phyloP scores from a whole-genome alignment of 2,329 filamentous ascomycete genomes.

The Helotiales sp. region DNA sequence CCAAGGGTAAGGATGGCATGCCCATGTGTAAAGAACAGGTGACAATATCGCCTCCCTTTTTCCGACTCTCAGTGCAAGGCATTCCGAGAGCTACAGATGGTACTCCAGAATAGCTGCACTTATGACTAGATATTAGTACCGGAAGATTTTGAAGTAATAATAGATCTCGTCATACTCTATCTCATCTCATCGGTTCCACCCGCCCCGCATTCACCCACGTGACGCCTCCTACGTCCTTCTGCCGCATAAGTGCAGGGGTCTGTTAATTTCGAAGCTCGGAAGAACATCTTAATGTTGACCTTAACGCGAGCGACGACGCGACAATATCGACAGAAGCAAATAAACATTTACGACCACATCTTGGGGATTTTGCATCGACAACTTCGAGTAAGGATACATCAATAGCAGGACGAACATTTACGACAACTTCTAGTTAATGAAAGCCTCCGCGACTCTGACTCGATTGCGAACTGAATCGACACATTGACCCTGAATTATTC shows the following conservation, averaged over 20 bases:
- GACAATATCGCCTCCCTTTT: no score
- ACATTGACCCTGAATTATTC: neutral
- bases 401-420: neutral
- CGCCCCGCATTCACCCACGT: neutral
- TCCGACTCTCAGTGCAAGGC: no score
- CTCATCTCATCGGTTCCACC: no score
- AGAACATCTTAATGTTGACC: slow-evolving; percentile 2
- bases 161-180: no score
- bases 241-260: neutral
- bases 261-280: slow-evolving; percentile 1
- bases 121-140: no score
- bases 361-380: neutral
- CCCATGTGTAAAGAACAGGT: no score
- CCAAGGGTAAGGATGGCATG: no score
- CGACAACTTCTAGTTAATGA: neutral
- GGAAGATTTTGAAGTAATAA: no score
- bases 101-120: no score
- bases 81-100: no score
- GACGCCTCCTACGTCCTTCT: neutral
- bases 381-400: neutral
- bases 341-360: neutral
- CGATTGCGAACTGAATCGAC: neutral
- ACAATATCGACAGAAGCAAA: neutral
- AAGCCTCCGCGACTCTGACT: neutral
- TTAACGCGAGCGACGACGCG: slow-evolving; percentile 2